Base-by-base conservation (phyloP, 345 rosid genomes). In the Arabidopsis arenosa region DNA sequence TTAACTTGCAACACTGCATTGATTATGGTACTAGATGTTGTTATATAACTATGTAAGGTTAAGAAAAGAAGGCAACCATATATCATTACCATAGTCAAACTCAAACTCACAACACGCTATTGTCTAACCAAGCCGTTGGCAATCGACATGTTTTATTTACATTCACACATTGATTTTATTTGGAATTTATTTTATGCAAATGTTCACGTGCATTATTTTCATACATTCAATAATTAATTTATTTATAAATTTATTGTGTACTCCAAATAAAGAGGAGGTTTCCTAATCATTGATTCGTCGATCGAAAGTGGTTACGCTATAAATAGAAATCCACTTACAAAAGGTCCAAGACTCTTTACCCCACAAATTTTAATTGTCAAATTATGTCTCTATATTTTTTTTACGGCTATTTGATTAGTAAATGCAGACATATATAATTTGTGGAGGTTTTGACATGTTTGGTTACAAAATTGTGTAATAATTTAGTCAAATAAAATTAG, bases 101-200 rank as follows among this genome's bases (percentile, higher is more conserved):
- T 75, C 78, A 75, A 74, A 47, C 66, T 10, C 44, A 45, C 52
- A 70, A 70, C 75, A 45, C 55, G 67, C 73, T 15, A 36, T 65
- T 75, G 53, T 75, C 79, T 66, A 75, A 66, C 73, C 72, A 66
- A 39, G 59, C 79, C 51, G 73, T 75, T 75, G 79, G 61, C 67
- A 57, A 51, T 52, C 52, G 59, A 65, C 51, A 70, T 59, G 73
- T 66, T 58, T 33, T 11, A 10, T 66, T 57, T 49, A 57, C 51
- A 23, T 18, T 28, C 32, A 56, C 51, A 74, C 35, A 28, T 15
- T 45, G 53, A 15, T 43, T 36, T 47, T 32, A 8, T 17, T 41
- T 53, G 54, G 14, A 55, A 13, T 32, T 55, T 4, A 33, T 41
- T 74, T 14, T 33, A 28, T 74, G n/a, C 47, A 36, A 56, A 66